phyloP scores from a whole-genome alignment of 1,139 yeast genomes.

The Blastobotrys raffinosifermentans region DNA sequence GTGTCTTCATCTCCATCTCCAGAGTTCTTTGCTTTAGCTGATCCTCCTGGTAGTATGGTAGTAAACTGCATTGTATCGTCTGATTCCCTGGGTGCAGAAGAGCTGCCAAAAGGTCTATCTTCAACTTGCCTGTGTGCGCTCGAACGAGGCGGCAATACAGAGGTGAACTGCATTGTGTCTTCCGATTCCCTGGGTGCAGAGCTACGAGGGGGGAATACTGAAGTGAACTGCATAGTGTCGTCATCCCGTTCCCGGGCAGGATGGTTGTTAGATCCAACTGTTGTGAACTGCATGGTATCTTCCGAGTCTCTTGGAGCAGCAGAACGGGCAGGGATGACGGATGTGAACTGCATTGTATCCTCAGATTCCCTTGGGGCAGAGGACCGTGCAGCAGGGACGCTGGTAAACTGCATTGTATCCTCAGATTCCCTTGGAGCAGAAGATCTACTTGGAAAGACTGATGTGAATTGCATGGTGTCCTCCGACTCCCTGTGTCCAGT shows the following conservation, averaged over 20 bases:
- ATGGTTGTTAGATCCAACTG: too few species aligned
- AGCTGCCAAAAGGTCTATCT: too few species aligned
- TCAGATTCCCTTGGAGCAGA: too few species aligned
- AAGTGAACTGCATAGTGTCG: constrained; percentile 11
- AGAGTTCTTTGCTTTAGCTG: constrained; percentile 1
- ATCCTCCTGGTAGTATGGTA: background rate
- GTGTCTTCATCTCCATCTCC: constrained; percentile 11
- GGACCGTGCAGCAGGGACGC: too few species aligned
- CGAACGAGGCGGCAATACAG: constrained; percentile 10
- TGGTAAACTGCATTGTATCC: too few species aligned
- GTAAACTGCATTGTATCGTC: constrained; percentile 14
- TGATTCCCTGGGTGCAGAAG: constrained; percentile 3
- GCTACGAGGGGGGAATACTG: constrained; percentile 9
- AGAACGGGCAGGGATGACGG: too few species aligned
- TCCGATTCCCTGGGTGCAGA: constrained; percentile 11
- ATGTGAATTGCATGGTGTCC: constrained; percentile 13
- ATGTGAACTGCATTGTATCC: too few species aligned
- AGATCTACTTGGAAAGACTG: background rate
- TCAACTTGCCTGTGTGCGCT: constrained; percentile 5
- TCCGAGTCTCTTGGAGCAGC: too few species aligned
- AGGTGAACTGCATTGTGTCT: constrained; percentile 19
- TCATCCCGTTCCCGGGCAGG: constrained; percentile 10
- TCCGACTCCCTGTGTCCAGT: constrained; percentile 3
- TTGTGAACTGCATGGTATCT: too few species aligned
- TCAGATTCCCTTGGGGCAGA: too few species aligned